These are phyloP conservation scores for Mortierella sp. DNA, from an alignment of 371 early-diverging fungal species.

Conservation along the genomic window DNA sequence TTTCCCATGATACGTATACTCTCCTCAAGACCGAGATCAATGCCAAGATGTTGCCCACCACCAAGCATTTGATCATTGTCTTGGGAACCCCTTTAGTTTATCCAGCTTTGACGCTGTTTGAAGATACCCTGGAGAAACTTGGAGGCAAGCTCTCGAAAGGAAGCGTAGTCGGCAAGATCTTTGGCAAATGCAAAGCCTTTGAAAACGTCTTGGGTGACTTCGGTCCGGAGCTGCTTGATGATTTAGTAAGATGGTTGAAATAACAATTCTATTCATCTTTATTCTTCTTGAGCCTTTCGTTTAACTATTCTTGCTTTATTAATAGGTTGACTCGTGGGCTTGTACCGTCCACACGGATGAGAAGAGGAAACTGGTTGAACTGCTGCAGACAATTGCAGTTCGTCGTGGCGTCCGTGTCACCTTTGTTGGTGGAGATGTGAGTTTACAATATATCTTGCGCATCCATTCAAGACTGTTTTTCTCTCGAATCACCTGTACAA, in stretches of 20 bases:
- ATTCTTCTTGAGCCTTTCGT: neutral
- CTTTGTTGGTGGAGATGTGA: slow-evolving; percentile 83
- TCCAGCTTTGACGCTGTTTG: slow-evolving; percentile 78
- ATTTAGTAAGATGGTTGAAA: slow-evolving; percentile 62
- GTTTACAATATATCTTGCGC: slow-evolving; percentile 5
- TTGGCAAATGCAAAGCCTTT: slow-evolving; percentile 54
- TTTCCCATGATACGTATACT: slow-evolving; percentile 73
- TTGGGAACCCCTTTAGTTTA: slow-evolving; percentile 83
- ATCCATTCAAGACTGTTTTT: neutral
- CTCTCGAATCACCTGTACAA: no score
- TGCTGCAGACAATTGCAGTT: slow-evolving; percentile 76
- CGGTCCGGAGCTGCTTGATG: slow-evolving; percentile 87
- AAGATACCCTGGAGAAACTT: slow-evolving; percentile 61
- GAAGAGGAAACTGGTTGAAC: slow-evolving; percentile 70
- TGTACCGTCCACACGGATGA: slow-evolving; percentile 79
- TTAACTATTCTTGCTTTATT: neutral
- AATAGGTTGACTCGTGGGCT: slow-evolving; percentile 70
- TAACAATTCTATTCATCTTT: neutral
- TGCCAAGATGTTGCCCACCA: slow-evolving; percentile 63
- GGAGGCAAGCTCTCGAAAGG: slow-evolving; percentile 43
- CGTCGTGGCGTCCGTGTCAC: slow-evolving; percentile 74
- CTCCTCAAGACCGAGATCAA: slow-evolving; percentile 67
- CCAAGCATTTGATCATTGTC: slow-evolving; percentile 77
- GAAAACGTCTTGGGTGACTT: slow-evolving; percentile 73
- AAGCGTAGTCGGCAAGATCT: slow-evolving; percentile 52